Base-by-base conservation (phyloP, 768 basidiomycete species). In the Trametopsis cervina region DNA sequence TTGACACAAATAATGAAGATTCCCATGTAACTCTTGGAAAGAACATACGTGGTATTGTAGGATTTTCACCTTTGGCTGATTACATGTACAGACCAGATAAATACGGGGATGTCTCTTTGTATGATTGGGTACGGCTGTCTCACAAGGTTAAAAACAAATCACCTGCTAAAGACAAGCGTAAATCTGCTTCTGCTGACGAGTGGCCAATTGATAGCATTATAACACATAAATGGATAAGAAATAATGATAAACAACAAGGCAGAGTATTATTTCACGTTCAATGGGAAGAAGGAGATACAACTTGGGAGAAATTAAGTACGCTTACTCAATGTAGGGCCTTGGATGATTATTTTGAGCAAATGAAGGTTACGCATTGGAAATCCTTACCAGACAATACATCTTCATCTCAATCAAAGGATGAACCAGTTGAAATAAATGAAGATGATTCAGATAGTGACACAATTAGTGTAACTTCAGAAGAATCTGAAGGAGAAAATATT, bases 101-200 rank as follows among this genome's bases (percentile, higher is more conserved):
- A 13, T 55, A 55, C 24, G 46, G 54, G 1, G 12, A 38, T 42
- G 40, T 58, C 3, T 44, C 29, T 22, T 41, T 62, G 4, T 61
- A 60, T 53, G 56, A 60, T 21, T 62, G 54, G 54, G 23, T 62
- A 10, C 39, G 51, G 36, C 13, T 48, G 18, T 44, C 29, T 3
- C 17, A 24, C 2, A 54, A 53, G 40, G 15, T 12, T 10, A 27
- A 39, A 37, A 24, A 15, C n/a, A 46, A 22, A 17, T n/a, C 18
- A 12, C 4, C 3, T 4, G 25, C 39, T 20, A 29, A 43, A 17
- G 29, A 15, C 29, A 33, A 33, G 29, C 15, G 29, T 33, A 33
- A 33, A 44, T 51, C 1, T 49, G 52, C 29, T 40, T 18, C n/a
- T 22, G 39, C n/a, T 22, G 42, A 25, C 9, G 47, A 49, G 27